Percentiles rank a stretch among this genome's conserved stretches.
phyloP scores from a whole-genome alignment of 2,329 filamentous ascomycete species.

The Penicillium frequentans region DNA sequence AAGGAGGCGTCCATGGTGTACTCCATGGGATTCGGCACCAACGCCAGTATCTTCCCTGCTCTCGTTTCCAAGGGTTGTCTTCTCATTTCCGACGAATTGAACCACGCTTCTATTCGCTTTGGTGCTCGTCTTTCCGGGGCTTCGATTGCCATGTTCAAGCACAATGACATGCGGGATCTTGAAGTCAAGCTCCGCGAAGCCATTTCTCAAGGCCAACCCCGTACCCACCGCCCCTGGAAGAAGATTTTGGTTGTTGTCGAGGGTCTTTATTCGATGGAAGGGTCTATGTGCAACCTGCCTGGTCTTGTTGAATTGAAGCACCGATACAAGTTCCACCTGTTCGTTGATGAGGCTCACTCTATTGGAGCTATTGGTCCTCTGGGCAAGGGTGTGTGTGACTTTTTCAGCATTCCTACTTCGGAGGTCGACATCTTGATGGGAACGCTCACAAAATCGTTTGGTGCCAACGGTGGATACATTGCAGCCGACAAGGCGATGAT shows the following conservation, averaged over 20 bases:
- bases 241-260: slow-evolving; percentile 97
- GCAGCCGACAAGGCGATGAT: slow-evolving; percentile 87
- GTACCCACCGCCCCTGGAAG: slow-evolving; percentile 98
- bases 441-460: slow-evolving; percentile 96
- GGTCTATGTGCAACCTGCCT: slow-evolving; percentile 97
- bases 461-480: slow-evolving; percentile 95
- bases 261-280: slow-evolving; percentile 98
- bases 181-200: slow-evolving; percentile 84
- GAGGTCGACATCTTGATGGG: slow-evolving; percentile 97
- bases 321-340: slow-evolving; percentile 96
- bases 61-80: slow-evolving; percentile 90
- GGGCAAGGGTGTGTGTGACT: slow-evolving; percentile 94
- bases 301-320: slow-evolving; percentile 82
- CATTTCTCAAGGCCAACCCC: slow-evolving; percentile 94
- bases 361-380: slow-evolving; percentile 86
- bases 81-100: slow-evolving; percentile 94
- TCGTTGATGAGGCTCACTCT: slow-evolving; percentile 95
- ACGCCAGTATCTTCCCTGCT: slow-evolving; percentile 87
- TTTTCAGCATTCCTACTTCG: slow-evolving; percentile 84
- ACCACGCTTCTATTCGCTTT: slow-evolving; percentile 96
- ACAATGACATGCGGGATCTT: slow-evolving; percentile 90
- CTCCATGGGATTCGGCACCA: slow-evolving; percentile 98
- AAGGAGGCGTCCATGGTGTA: slow-evolving; percentile 96
- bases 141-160: slow-evolving; percentile 94
- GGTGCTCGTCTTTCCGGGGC: slow-evolving; percentile 91